Conservation (phyloP, 2,329 filamentous ascomycete species). For the Diplocarpon rosae region DNA sequence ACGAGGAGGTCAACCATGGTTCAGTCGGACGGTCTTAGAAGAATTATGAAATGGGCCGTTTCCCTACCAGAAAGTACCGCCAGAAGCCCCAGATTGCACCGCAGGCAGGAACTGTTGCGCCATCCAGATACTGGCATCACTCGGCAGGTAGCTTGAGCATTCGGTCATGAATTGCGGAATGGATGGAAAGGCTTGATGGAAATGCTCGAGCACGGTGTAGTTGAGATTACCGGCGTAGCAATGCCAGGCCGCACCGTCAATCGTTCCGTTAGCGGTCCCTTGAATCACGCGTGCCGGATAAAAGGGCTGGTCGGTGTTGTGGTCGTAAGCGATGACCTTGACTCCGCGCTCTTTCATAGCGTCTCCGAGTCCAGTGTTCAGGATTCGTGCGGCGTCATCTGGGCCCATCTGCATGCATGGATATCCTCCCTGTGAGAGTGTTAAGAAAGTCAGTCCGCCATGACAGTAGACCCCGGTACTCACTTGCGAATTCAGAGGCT, state of each 20-base stretch:
- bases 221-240: not conserved
- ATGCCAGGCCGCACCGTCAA: not conserved
- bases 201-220: not conserved
- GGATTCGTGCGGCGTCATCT: not conserved
- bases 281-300: not conserved
- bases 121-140: not conserved
- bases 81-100: not conserved
- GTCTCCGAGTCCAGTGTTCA: not conserved
- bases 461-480: not conserved
- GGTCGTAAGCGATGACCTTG: not conserved
- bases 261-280: not conserved
- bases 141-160: not conserved
- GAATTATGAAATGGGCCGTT: too few relatives aligned
- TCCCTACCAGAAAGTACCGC: not conserved
- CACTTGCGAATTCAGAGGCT: not conserved
- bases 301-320: constrained; percentile 9
- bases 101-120: not conserved
- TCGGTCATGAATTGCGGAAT: not conserved
- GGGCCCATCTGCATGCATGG: not conserved
- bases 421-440: not conserved
- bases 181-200: not conserved
- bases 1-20: too few relatives aligned
- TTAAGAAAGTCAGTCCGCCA: not conserved
- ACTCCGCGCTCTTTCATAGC: not conserved
- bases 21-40: too few relatives aligned